phyloP scores from a whole-genome alignment of 192 early-diverging fungal species.

The Backusella mclennaniae region DNA sequence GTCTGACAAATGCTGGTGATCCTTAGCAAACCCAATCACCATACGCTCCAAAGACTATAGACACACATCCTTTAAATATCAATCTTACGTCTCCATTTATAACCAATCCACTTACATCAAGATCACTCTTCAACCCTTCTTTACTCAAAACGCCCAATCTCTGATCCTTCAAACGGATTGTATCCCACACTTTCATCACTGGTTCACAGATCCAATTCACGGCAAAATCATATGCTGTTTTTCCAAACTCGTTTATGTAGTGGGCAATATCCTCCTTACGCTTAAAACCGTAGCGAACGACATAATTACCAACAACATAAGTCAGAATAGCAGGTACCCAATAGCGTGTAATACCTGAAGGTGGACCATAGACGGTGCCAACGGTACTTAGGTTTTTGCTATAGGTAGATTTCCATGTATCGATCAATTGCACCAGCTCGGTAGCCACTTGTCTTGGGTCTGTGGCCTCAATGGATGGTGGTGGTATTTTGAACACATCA shows the following conservation, averaged over 20 bases:
- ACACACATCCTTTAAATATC: neutral
- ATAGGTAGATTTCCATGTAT: constrained; percentile 34
- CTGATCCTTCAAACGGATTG: constrained; percentile 80
- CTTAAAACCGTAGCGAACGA: constrained; percentile 45
- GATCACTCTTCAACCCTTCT: constrained; percentile 73
- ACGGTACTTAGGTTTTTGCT: constrained; percentile 33
- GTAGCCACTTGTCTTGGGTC: neutral
- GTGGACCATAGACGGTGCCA: constrained; percentile 48
- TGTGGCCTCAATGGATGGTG: neutral
- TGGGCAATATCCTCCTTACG: constrained; percentile 50
- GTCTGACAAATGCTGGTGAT: constrained; percentile 42
- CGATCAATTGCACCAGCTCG: constrained; percentile 19
- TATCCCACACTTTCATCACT: constrained; percentile 66
- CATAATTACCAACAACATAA: constrained; percentile 43
- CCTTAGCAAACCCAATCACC: constrained; percentile 77
- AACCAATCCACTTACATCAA: constrained; percentile 54
- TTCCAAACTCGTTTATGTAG: constrained; percentile 47
- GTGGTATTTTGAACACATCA: neutral
- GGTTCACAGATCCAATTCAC: constrained; percentile 81
- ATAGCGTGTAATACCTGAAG: constrained; percentile 55
- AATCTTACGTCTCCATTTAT: neutral
- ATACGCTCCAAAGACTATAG: constrained; percentile 80
- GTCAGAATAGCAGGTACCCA: constrained; percentile 63
- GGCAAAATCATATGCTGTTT: constrained; percentile 64
- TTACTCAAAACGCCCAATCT: constrained; percentile 74